phyloP scores from a whole-genome alignment of 495 filamentous ascomycete genomes.

The Evansstolkia leycettana region DNA sequence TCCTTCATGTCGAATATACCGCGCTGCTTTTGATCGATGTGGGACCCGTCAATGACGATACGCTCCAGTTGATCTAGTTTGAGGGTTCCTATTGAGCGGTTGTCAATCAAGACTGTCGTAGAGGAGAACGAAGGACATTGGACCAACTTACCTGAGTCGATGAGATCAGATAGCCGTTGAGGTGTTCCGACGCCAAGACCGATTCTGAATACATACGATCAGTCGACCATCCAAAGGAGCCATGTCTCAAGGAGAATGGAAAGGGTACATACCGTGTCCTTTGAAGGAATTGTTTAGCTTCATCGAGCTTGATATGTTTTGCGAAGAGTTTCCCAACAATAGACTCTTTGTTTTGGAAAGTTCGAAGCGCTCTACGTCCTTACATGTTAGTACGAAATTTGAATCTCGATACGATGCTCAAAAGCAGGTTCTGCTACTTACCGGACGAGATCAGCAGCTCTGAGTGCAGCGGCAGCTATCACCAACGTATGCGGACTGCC shows the following conservation, averaged over 20 bases:
- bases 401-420: no score
- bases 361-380: constrained; percentile 53
- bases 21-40: constrained; percentile 85
- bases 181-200: constrained; percentile 88
- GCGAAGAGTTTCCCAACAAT: constrained; percentile 87
- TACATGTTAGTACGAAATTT: no score
- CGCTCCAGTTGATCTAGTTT: constrained; percentile 56
- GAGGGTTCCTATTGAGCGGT: constrained; percentile 46
- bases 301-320: constrained; percentile 92
- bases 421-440: constrained; percentile 15
- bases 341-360: constrained; percentile 64
- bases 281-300: constrained; percentile 64
- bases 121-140: no score
- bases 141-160: constrained; percentile 54
- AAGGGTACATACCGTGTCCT: constrained; percentile 36
- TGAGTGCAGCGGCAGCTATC: constrained; percentile 62
- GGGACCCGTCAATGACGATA: constrained; percentile 78
- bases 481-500: constrained; percentile 83
- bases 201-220: no score
- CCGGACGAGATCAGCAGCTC: constrained; percentile 71
- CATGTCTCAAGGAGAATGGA: no score
- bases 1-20: constrained; percentile 91
- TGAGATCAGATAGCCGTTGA: constrained; percentile 62
- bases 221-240: neutral
- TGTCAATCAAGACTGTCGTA: neutral